Conservation (phyloP, 805 yeast genomes). For the Lipomyces orientalis region DNA sequence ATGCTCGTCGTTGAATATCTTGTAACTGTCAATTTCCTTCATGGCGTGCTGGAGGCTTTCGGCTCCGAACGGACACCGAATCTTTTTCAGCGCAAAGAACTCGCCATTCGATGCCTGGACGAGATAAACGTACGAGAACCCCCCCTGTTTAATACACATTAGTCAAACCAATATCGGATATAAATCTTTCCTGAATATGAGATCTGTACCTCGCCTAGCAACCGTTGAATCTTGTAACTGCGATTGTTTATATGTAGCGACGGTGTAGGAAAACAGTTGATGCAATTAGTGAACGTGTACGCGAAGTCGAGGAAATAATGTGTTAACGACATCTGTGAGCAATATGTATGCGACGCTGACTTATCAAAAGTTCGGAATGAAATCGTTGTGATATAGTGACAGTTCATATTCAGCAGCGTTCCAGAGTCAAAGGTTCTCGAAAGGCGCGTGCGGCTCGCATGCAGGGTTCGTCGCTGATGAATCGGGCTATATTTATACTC, state of each 20-base stretch:
- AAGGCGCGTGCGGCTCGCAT: too few species aligned
- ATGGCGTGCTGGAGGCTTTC: slow-evolving; percentile 75
- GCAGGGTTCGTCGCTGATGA: too few species aligned
- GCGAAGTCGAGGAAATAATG: slow-evolving; percentile 41
- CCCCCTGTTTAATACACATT: slow-evolving; percentile 55
- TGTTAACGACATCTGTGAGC: slow-evolving; percentile 19
- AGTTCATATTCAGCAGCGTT: too few species aligned
- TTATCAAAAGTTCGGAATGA: too few species aligned
- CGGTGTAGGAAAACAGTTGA: slow-evolving; percentile 55
- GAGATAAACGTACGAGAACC: slow-evolving; percentile 83
- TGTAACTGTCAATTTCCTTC: slow-evolving; percentile 77
- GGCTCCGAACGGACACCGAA: slow-evolving; percentile 85
- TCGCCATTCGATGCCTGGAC: slow-evolving; percentile 58
- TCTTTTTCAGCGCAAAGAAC: slow-evolving; percentile 78
- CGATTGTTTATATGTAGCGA: slow-evolving; percentile 65
- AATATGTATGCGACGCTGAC: neutral
- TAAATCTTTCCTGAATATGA: neutral
- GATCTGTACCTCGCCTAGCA: slow-evolving; percentile 70
- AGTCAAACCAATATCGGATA: neutral
- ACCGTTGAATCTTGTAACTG: slow-evolving; percentile 63
- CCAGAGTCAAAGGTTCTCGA: too few species aligned
- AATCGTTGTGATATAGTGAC: too few species aligned
- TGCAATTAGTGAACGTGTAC: slow-evolving; percentile 46
- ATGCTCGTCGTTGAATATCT: slow-evolving; percentile 69
- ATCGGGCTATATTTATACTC: neutral